Conservation (phyloP, 208 protist genomes). For the Wallacemonas sp. region DNA sequence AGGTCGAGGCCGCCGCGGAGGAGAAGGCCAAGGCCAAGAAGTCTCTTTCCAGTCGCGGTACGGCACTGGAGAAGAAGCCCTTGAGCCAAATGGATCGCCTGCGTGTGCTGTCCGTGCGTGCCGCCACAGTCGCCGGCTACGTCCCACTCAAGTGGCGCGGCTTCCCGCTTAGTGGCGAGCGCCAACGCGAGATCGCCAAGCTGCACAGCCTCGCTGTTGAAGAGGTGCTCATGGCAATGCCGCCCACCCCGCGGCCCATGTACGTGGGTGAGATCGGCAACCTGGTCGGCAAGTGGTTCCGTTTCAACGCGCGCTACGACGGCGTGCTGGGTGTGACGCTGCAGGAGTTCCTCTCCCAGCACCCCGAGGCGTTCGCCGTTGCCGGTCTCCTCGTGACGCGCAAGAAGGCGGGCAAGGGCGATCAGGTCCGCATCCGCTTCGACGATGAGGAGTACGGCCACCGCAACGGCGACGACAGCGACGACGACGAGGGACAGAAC, state of each 20-base stretch:
- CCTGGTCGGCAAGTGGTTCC: conserved; percentile 82
- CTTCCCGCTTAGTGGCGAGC: conserved; percentile 58
- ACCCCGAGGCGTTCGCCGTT: conserved; percentile 68
- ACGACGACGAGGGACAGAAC: conserved; percentile 30
- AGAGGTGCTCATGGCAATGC: conserved; percentile 89
- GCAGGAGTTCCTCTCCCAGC: conserved; percentile 64
- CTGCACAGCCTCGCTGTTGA: conserved; percentile 62
- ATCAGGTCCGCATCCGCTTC: conserved; percentile 78
- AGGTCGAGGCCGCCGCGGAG: conserved; percentile 16
- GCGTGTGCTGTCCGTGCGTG: conserved; percentile 50
- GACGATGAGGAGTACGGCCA: conserved; percentile 45
- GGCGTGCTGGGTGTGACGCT: conserved; percentile 75
- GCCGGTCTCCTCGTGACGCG: conserved; percentile 77
- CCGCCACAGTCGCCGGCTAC: conserved; percentile 19
- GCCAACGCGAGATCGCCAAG: conserved; percentile 39
- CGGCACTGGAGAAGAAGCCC: background rate
- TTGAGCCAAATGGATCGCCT: conserved; percentile 28
- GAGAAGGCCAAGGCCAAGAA: conserved; percentile 15
- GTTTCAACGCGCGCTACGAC: conserved; percentile 83
- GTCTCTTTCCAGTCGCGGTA: conserved; percentile 25
- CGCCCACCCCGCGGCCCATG: conserved; percentile 67
- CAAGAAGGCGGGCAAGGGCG: conserved; percentile 48
- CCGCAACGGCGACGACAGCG: conserved; percentile 29
- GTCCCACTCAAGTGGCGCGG: conserved; percentile 46
- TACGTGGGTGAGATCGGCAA: conserved; percentile 88